These are phyloP conservation scores for Trichoderma oligosporum DNA, from an alignment of 2,329 filamentous ascomycete genomes.

Conservation along the genomic window DNA sequence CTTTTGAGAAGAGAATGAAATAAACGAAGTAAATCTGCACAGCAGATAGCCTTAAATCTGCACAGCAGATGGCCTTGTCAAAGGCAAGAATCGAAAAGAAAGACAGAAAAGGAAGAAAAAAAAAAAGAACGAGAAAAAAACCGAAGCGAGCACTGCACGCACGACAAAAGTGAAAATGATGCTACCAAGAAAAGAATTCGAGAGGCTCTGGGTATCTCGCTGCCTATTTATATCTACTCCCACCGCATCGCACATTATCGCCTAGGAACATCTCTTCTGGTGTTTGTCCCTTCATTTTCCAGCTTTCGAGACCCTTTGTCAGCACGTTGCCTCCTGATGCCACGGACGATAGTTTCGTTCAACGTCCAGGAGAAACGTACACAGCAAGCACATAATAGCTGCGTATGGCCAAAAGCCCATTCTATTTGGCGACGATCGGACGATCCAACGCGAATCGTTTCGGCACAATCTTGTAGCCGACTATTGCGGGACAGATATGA, in stretches of 20 bases:
- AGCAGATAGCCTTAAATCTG: conserved; percentile 23
- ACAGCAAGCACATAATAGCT: neutral
- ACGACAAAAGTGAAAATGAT: too few species aligned
- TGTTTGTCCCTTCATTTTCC: conserved; percentile 16
- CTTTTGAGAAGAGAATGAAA: conserved; percentile 15
- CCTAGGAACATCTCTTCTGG: neutral
- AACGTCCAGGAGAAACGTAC: neutral
- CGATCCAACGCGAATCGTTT: conserved; percentile 17
- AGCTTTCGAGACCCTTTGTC: neutral
- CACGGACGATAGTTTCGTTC: neutral
- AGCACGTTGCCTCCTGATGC: neutral
- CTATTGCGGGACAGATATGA: conserved; percentile 12
- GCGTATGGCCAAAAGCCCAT: neutral
- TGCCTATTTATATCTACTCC: neutral
- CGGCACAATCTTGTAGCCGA: conserved; percentile 2
- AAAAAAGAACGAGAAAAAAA: conserved; percentile 5
- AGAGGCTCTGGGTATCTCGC: neutral
- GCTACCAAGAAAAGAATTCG: conserved; percentile 16
- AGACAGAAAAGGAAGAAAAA: conserved; percentile 5
- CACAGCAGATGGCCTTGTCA: conserved; percentile 23
- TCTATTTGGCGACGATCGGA: neutral
- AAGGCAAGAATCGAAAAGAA: conserved; percentile 20
- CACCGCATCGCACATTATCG: neutral
- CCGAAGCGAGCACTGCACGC: conserved; percentile 18
- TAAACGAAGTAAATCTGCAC: conserved; percentile 23